A percentile compares a stretch with the other conserved stretches of the same genome.
Conservation (phyloP, 495 filamentous ascomycete species). For the Bathelium albidoporum region DNA sequence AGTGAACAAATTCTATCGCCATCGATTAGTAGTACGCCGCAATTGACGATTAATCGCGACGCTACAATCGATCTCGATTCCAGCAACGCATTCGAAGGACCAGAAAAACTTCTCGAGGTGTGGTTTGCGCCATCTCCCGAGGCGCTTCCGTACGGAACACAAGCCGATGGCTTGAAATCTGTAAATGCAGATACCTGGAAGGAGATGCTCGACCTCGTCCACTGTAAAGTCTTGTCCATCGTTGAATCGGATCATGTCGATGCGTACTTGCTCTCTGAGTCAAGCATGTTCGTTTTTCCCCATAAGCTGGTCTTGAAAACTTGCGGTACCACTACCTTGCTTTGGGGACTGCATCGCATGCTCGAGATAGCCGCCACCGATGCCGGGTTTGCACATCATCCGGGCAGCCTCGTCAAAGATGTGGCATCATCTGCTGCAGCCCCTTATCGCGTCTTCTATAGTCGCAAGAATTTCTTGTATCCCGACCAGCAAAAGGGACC, state of each 20-base stretch:
- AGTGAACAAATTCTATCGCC: slow-evolving; percentile 70
- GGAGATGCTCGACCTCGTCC: slow-evolving; percentile 92
- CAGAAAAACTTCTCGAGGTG: slow-evolving; percentile 96
- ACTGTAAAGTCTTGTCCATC: slow-evolving; percentile 95
- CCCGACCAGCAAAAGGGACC: slow-evolving; percentile 90
- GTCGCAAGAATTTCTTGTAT: slow-evolving; percentile 95
- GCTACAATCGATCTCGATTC: slow-evolving; percentile 91
- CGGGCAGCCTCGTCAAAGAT: slow-evolving; percentile 42
- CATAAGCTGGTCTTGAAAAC: slow-evolving; percentile 99
- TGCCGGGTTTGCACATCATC: slow-evolving; percentile 71
- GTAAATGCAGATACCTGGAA: slow-evolving; percentile 82
- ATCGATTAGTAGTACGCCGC: slow-evolving; percentile 65
- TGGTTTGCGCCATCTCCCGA: slow-evolving; percentile 84
- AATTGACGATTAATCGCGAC: slow-evolving; percentile 94
- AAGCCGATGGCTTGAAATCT: slow-evolving; percentile 72
- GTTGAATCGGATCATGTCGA: slow-evolving; percentile 93
- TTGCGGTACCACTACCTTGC: slow-evolving; percentile 91
- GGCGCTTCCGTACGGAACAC: slow-evolving; percentile 57
- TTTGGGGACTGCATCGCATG: slow-evolving; percentile 78
- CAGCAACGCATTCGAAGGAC: slow-evolving; percentile 93
- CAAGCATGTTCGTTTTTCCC: slow-evolving; percentile 98
- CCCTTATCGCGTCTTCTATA: slow-evolving; percentile 96
- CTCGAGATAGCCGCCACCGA: slow-evolving; percentile 80
- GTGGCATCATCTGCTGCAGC: slow-evolving; percentile 61
- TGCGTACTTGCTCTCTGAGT: slow-evolving; percentile 95